phyloP scores from a whole-genome alignment of 805 yeast genomes.

The Monosporozyma yasuniensis region DNA sequence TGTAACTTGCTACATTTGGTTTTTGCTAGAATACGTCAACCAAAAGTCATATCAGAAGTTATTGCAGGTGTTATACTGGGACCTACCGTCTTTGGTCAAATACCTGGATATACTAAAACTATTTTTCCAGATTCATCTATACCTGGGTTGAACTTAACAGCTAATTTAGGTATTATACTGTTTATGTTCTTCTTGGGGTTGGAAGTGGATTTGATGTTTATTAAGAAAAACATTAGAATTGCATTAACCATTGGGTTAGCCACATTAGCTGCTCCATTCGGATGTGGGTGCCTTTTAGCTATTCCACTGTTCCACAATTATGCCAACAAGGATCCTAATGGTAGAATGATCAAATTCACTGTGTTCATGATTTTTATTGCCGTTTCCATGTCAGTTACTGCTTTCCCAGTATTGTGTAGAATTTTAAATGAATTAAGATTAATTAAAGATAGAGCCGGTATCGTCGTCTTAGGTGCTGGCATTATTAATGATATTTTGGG shows the following conservation, averaged over 20 bases:
- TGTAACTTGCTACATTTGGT: slow-evolving; percentile 58
- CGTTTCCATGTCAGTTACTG: slow-evolving; percentile 77
- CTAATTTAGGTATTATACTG: slow-evolving; percentile 66
- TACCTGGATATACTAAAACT: slow-evolving; percentile 54
- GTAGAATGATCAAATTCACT: slow-evolving; percentile 45
- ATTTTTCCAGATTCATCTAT: slow-evolving; percentile 59
- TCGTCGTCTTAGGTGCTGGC: slow-evolving; percentile 73
- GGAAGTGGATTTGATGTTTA: slow-evolving; percentile 64
- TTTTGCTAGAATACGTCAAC: slow-evolving; percentile 55
- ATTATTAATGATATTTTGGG: slow-evolving; percentile 72
- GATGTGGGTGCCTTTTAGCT: slow-evolving; percentile 64
- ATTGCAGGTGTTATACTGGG: slow-evolving; percentile 68
- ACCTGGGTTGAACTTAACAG: slow-evolving; percentile 55
- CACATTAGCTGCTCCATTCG: slow-evolving; percentile 74
- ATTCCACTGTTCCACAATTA: slow-evolving; percentile 57
- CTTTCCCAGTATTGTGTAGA: slow-evolving; percentile 77
- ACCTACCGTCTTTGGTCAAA: slow-evolving; percentile 64
- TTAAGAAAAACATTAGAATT: slow-evolving; percentile 48
- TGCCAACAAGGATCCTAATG: slow-evolving; percentile 25
- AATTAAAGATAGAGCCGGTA: slow-evolving; percentile 63
- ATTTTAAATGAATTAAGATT: slow-evolving; percentile 65
- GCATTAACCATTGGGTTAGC: slow-evolving; percentile 63
- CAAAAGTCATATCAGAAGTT: slow-evolving; percentile 76
- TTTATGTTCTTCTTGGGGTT: slow-evolving; percentile 70
- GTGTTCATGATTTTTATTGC: slow-evolving; percentile 75